phyloP scores from a whole-genome alignment of 768 basidiomycete genomes.

The Mycena metata region DNA sequence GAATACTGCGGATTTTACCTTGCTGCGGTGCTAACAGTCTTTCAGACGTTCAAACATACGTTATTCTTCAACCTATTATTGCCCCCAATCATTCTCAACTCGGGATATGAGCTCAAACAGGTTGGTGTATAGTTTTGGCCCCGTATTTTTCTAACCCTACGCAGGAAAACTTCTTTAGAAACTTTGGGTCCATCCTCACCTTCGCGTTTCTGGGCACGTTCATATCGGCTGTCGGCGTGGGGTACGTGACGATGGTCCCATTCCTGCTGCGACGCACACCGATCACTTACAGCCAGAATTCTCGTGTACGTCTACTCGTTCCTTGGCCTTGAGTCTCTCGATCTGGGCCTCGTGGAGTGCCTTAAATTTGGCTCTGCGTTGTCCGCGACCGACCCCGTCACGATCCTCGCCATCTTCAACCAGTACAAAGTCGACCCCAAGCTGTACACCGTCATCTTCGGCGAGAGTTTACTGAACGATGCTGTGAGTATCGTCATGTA shows the following conservation, averaged over 20 bases:
- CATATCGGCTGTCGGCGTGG: constrained; percentile 95
- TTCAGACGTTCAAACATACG: constrained; percentile 94
- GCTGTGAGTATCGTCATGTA: constrained; percentile 99
- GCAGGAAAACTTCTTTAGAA: constrained; percentile 98
- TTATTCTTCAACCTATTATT: constrained; percentile 98
- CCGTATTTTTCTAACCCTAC: constrained; percentile 22
- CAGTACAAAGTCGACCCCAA: constrained; percentile 99
- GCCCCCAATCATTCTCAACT: constrained; percentile 98
- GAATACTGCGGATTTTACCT: background rate
- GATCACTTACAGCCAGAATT: constrained; percentile 75
- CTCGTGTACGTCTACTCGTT: constrained; percentile 96
- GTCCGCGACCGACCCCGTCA: constrained; percentile 97
- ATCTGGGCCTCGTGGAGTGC: constrained; percentile 91
- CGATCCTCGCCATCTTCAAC: constrained; percentile 98
- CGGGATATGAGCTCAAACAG: constrained; percentile 98
- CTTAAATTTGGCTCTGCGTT: constrained; percentile 96
- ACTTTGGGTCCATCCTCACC: constrained; percentile 95
- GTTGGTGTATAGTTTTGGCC: constrained; percentile 54
- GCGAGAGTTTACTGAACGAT: constrained; percentile 96
- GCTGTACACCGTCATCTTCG: constrained; percentile 96
- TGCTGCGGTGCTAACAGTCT: constrained; percentile 15
- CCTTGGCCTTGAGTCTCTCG: constrained; percentile 90
- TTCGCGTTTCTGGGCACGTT: constrained; percentile 97
- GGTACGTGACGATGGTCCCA: constrained; percentile 69
- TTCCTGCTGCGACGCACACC: constrained; percentile 44